Evolutionary conservation across 2,329 filamentous ascomycete species (phyloP), one percentile per base, ranked within the genome.

Genomic region (Exophiala bonariae): DNA sequence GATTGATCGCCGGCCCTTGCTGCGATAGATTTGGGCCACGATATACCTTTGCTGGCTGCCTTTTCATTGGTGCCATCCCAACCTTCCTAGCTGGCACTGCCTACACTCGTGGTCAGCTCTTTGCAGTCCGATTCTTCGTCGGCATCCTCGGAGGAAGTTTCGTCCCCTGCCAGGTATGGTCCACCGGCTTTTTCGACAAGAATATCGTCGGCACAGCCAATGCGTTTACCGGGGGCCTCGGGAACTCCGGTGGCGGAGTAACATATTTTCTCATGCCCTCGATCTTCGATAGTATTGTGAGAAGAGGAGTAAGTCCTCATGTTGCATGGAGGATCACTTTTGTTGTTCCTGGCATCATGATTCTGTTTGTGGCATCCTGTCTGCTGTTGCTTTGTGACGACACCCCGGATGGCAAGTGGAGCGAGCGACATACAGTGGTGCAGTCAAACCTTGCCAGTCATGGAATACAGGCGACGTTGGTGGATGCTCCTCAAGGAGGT

Each of bases 251-350:
- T 49, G 91, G 90, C 54, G 91, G 91, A 46, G 86, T 95, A 57
- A 95, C 90, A 2, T 95, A 95, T 72, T 95, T 95, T 66, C 80
- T 92, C 59, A 95, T 96, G 89, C 90, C 91, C 2, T 88, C 88
- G 4, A 83, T 96, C 47, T 93, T 86, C 67, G 86, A 95, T 66
- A 87, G 86, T 0, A 75, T 95, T 17, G 79, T 87, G 17, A 62
- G 76, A 1, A 75, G 76, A 39, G 80, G 82, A 5, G 73, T 92
- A 44, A 71, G 75, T 1, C 69, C 81, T 2, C 82, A 87, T 58
- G 77, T 82, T 30, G 86, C 90, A 2, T 96, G 91, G 90, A 81
- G 90, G 19, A 81, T 95, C 1, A 79, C 89, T 2, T 96, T 95
- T 64, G 73, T 95, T 52, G 85, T 95, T 4, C 90, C 90, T 0